A percentile compares a stretch with the other conserved stretches of the same genome.
Evolutionary conservation across 768 basidiomycete species (phyloP).

Genomic region (Boletellus ananiceps): DNA sequence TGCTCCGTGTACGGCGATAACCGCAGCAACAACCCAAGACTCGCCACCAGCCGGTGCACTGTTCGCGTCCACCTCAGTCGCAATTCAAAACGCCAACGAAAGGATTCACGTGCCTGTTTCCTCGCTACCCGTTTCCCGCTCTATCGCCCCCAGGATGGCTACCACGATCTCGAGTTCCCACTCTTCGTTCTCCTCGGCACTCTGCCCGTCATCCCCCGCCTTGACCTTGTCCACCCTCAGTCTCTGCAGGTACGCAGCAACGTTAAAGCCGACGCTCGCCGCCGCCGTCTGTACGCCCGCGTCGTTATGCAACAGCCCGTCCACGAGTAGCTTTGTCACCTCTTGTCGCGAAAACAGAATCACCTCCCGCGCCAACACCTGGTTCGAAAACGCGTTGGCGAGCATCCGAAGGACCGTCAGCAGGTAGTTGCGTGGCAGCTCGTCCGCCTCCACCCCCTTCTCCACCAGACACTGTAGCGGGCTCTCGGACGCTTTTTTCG

Average conservation of each 20-base stretch:
- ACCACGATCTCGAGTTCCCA: slow-evolving; percentile 85
- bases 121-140: slow-evolving; percentile 64
- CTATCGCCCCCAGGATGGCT: slow-evolving; percentile 77
- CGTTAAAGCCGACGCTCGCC: slow-evolving; percentile 78
- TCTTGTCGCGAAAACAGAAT: slow-evolving; percentile 34
- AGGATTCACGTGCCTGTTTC: slow-evolving; percentile 63
- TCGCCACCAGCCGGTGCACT: slow-evolving; percentile 83
- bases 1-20: slow-evolving; percentile 68
- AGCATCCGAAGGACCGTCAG: slow-evolving; percentile 66
- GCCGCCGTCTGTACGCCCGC: slow-evolving; percentile 67
- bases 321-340: slow-evolving; percentile 56
- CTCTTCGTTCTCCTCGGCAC: slow-evolving; percentile 59
- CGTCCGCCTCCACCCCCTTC: slow-evolving; percentile 36
- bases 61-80: slow-evolving; percentile 1
- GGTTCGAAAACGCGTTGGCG: slow-evolving; percentile 58
- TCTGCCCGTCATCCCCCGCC: slow-evolving; percentile 31
- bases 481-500: slow-evolving; percentile 29
- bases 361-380: slow-evolving; percentile 34
- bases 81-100: background rate
- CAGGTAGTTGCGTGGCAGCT: slow-evolving; percentile 47
- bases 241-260: slow-evolving; percentile 62
- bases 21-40: slow-evolving; percentile 70
- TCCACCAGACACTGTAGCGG: slow-evolving; percentile 45
- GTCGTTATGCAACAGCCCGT: slow-evolving; percentile 66
- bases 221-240: slow-evolving; percentile 44